phyloP scores from a whole-genome alignment of 495 filamentous ascomycete genomes.

The Clohesyomyces aquaticus region DNA sequence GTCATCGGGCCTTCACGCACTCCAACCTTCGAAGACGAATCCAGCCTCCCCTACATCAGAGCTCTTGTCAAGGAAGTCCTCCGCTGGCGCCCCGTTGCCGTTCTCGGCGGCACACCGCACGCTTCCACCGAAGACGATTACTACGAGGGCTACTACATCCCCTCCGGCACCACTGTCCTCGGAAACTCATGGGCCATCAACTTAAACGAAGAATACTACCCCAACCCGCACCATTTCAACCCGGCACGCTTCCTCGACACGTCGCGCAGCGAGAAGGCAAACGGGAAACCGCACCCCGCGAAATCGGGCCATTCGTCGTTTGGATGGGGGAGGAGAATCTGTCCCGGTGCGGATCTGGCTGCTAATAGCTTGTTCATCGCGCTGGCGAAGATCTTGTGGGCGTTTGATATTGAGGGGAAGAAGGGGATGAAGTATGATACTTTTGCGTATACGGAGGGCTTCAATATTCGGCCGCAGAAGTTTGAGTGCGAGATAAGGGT shows the following conservation, averaged over 20 bases:
- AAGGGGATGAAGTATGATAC: conserved; percentile 43
- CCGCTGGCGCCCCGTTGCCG: conserved; percentile 64
- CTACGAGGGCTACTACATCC: conserved; percentile 52
- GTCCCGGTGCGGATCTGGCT: conserved; percentile 46
- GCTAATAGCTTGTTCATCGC: conserved; percentile 45
- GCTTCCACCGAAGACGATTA: conserved; percentile 62
- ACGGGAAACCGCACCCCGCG: conserved; percentile 48
- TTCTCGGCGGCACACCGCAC: conserved; percentile 65
- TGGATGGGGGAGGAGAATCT: conserved; percentile 53
- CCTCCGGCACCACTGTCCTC: conserved; percentile 59
- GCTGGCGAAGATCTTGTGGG: conserved; percentile 45
- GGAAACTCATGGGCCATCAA: conserved; percentile 70
- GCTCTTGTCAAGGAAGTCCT: conserved; percentile 62
- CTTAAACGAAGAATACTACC: conserved; percentile 61
- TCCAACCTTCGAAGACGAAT: conserved; percentile 57
- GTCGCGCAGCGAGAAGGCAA: conserved; percentile 8
- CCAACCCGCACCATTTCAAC: conserved; percentile 62
- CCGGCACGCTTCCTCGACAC: conserved; percentile 44
- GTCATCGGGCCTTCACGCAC: conserved; percentile 57
- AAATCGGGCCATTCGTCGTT: conserved; percentile 54
- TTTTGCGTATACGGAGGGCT: conserved; percentile 48
- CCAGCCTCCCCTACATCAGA: conserved; percentile 55
- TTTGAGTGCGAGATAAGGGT: conserved; percentile 44
- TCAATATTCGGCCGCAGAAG: conserved; percentile 45
- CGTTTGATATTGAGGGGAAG: conserved; percentile 42